These are phyloP conservation scores for Capillidium rhysosporum DNA, from an alignment of 371 early-diverging fungal species.

Conservation along the genomic window DNA sequence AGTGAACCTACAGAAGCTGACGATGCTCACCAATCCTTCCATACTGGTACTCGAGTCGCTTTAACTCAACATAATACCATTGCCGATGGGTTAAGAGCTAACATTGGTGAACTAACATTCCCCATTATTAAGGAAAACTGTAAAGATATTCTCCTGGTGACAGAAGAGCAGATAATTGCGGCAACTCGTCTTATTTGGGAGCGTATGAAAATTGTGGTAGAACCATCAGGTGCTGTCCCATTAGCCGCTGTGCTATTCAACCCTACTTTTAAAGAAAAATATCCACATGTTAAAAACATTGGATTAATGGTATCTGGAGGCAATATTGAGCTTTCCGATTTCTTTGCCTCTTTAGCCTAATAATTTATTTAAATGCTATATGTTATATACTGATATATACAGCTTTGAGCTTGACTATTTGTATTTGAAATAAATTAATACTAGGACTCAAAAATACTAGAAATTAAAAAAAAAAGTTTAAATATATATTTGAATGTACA, in stretches of 20 bases:
- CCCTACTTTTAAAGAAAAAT: not conserved
- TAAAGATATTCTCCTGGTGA: slow-evolving; percentile 69
- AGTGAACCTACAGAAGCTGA: slow-evolving; percentile 78
- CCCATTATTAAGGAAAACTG: slow-evolving; percentile 36
- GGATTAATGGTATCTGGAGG: not conserved
- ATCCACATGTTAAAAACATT: not conserved
- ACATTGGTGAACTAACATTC: slow-evolving; percentile 75
- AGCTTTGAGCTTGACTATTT: no score
- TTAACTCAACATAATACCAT: slow-evolving; percentile 74
- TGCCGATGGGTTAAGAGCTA: slow-evolving; percentile 89
- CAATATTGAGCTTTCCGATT: not conserved
- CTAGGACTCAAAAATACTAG: no score
- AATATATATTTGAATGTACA: no score
- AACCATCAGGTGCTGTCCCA: slow-evolving; percentile 12
- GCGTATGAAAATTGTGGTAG: slow-evolving; percentile 11
- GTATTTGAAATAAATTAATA: no score
- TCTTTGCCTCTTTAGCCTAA: not conserved
- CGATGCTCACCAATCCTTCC: slow-evolving; percentile 65
- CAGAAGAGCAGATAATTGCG: slow-evolving; percentile 89
- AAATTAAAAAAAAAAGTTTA: no score
- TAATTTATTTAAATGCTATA: no score
- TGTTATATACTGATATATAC: no score
- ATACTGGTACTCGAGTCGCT: slow-evolving; percentile 28
- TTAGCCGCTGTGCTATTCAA: not conserved
- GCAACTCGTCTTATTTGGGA: slow-evolving; percentile 93